A percentile compares a stretch with the other conserved stretches of the same genome.
Conservation (phyloP, 1,139 yeast species). For the Suhomyces ambrosiae region DNA sequence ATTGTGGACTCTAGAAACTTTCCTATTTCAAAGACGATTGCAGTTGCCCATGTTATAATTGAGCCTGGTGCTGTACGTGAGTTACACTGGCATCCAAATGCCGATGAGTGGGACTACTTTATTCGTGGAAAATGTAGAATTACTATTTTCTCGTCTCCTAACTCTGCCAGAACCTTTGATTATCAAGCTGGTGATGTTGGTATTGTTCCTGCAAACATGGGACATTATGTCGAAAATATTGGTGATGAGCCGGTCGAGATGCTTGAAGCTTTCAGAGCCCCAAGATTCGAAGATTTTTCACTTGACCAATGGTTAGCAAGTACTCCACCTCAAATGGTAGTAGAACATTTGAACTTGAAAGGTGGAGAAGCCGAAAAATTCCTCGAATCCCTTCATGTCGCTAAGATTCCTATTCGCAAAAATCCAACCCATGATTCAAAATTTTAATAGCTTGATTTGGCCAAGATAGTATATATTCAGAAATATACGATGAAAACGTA, state of each 20-base stretch:
- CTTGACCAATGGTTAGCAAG: slow-evolving; percentile 3
- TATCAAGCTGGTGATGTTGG: slow-evolving; percentile 4
- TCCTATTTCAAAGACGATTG: slow-evolving; percentile 1
- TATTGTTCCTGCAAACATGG: slow-evolving; percentile 1
- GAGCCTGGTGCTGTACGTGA: slow-evolving; percentile 4
- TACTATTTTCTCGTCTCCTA: slow-evolving; percentile 1
- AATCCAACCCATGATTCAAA: background rate
- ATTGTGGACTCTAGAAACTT: slow-evolving; percentile 1
- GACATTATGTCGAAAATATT: slow-evolving; percentile 4
- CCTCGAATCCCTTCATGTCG: background rate
- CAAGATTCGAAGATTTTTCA: slow-evolving; percentile 1
- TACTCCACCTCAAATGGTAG: slow-evolving; percentile 1
- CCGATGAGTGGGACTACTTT: slow-evolving; percentile 3
- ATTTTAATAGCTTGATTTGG: too few relatives aligned
- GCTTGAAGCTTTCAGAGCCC: slow-evolving; percentile 3
- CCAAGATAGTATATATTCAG: too few relatives aligned
- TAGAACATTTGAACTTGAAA: slow-evolving; percentile 2
- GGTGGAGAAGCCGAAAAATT: slow-evolving; percentile 1
- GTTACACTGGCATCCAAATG: slow-evolving; percentile 4
- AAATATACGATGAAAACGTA: too few relatives aligned
- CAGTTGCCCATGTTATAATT: slow-evolving; percentile 2
- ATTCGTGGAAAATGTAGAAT: slow-evolving; percentile 3
- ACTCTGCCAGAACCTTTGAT: slow-evolving; percentile 1
- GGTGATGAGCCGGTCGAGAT: slow-evolving; percentile 4
- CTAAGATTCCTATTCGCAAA: background rate